These are phyloP conservation scores for Flaveria linearis DNA, from an alignment of 129 eudicot genomes.

Conservation along the genomic window DNA sequence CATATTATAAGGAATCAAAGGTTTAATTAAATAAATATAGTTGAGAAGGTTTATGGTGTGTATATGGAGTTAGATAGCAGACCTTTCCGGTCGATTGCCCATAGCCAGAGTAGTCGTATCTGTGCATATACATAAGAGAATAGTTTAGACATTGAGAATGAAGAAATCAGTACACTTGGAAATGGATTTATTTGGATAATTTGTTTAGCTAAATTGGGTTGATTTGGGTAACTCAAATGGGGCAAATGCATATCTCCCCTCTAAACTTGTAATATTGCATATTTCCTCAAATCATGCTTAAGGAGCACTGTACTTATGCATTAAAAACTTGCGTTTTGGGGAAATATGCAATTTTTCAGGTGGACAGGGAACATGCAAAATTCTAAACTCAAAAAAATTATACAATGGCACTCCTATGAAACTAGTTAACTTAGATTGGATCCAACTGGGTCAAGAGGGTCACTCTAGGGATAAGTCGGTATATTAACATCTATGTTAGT, in stretches of 20 bases:
- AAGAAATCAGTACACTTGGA: not conserved
- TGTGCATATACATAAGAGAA: conserved; percentile 40
- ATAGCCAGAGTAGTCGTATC: conserved; percentile 97
- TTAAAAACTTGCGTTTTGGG: too few relatives aligned
- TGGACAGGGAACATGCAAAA: too few relatives aligned
- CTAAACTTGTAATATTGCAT: too few relatives aligned
- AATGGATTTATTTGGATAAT: not conserved
- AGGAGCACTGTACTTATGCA: too few relatives aligned
- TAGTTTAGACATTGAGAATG: conserved; percentile 15
- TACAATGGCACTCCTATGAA: not conserved
- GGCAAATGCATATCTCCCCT: too few relatives aligned
- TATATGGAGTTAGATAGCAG: conserved; percentile 25
- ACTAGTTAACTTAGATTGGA: not conserved
- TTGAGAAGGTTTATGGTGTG: not conserved
- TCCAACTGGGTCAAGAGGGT: not conserved
- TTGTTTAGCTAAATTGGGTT: not conserved
- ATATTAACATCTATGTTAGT: not conserved
- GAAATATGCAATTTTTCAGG: too few relatives aligned
- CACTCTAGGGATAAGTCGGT: not conserved
- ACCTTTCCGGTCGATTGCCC: conserved; percentile 97
- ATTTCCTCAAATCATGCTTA: too few relatives aligned
- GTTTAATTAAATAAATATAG: not conserved
- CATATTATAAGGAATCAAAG: conserved; percentile 28
- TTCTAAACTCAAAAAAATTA: too few relatives aligned
- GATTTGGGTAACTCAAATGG: not conserved